Evolutionary conservation across 768 basidiomycete genomes (phyloP), one percentile per base, ranked within the genome.

Genomic region (Naganishia vaughanmartiniae): DNA sequence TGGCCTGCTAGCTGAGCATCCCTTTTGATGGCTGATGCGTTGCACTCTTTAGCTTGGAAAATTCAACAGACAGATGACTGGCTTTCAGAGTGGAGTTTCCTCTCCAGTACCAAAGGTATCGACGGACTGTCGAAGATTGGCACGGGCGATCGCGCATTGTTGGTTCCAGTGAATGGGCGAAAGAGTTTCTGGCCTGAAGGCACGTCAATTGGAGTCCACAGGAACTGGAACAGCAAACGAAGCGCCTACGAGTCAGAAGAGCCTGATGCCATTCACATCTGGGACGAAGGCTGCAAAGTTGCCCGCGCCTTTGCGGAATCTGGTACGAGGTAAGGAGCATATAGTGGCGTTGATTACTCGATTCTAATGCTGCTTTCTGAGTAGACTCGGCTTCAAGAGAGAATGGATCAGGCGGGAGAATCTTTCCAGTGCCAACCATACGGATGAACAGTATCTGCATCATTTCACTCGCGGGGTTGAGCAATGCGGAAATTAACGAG

Each of bases 221-320:
- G 15, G 42, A 45, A 45, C 4, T 24, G 34, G 39, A 39, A 63
- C 24, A n/a, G 60, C 24, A 63, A 63, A 26, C 60, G 60, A n/a
- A 45, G 30, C 21, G 33, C 24, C 7, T 63, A 26, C 30, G 60
- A 34, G n/a, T 19, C 28, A 15, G 54, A 66, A 5, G 28, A 30
- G n/a, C 31, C 36, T 7, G 30, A 51, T 15, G 54, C 57, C 17
- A 34, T 57, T 30, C 19, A 45, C 26, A 54, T 67, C 19, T 71
- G 70, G 70, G 70, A 66, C 7, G 46, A 55, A 48, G 70, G 70
- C 0, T 71, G 70, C 33, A 46, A 54, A 6, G 53, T 58, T 4
- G 70, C 65, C 12, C 51, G 66, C 15, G 24, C 21, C 11, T 71
- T 71, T 48, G 65, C 70, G 24, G 54, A 55, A 30, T 30, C 21